These are phyloP conservation scores for Polyporus tsugae DNA, from an alignment of 1,284 basidiomycete species.

Conservation along the genomic window DNA sequence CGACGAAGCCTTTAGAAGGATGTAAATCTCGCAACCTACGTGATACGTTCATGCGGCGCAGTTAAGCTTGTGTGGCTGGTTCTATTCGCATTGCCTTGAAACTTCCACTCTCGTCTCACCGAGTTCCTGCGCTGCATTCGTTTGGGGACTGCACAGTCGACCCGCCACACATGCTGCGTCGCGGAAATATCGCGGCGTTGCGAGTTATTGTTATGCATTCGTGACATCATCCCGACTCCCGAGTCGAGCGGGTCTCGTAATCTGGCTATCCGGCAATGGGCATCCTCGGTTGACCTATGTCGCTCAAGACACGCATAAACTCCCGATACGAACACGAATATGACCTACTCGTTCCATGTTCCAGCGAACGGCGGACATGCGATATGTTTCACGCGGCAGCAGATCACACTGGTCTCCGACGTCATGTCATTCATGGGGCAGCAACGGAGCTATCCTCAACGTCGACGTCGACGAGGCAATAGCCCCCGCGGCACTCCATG, in stretches of 20 bases:
- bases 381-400: not conserved
- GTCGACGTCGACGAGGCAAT: not conserved
- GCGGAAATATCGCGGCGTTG: not conserved
- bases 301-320: not conserved
- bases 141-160: not conserved
- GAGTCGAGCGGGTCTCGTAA: conserved; percentile 2
- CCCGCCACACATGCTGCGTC: conserved; percentile 2
- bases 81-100: not conserved
- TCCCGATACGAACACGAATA: not conserved
- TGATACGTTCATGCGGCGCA: conserved; percentile 4
- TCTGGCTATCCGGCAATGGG: not conserved
- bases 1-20: not conserved
- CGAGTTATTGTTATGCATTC: not conserved
- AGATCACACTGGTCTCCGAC: not conserved
- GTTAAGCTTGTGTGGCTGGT: not conserved
- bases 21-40: not conserved
- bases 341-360: not conserved
- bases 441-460: conserved; percentile 9
- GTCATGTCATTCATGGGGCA: not conserved
- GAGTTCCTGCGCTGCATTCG: not conserved
- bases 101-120: not conserved
- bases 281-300: not conserved
- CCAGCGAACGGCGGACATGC: conserved; percentile 2
- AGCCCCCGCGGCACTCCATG: not conserved
- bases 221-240: not conserved